Base-by-base conservation (phyloP, 1,284 basidiomycete genomes). In the Melampsora americana region DNA sequence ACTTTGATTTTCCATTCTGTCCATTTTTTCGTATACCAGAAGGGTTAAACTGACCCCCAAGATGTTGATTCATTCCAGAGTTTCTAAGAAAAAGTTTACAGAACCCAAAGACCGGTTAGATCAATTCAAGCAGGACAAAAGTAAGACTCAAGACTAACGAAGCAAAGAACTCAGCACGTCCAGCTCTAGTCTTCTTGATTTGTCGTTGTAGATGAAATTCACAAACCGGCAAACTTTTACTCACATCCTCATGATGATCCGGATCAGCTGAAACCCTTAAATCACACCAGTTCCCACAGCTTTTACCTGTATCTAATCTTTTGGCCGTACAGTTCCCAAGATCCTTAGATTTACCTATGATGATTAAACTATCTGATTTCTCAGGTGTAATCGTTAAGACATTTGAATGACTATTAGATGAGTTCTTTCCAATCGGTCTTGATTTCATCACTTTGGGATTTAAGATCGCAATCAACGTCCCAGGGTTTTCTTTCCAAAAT, bases 401-500 rank as follows among this genome's bases (percentile, higher is more conserved):
- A 79, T 95, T 93, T 56, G 87, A 87, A 16, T 87, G 86, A 3
- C 90, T 90, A 83, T 92, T 90, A 0, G 91, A 90, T n/a, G 83
- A 85, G 75, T 88, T 86, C 32, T 70, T 77, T 32, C 39, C 68
- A 28, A 74, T 53, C 65, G 78, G 50, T 48, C 46, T 89, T 16
- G 93, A 92, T 80, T 91, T 92, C 72, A 95, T 84, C 50, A 98
- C 87, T 77, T 87, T 88, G 0, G 95, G 94, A 81, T 95, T 97
- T 32, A 98, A 84, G 46, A 99, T 86, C 0, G 93, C 92, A 32
- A 99, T 85, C 2, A 98, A 91, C 64, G 92, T 90, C 0, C 95
- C 95, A 78, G 93, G 91, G 66, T 88, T 88, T 78, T 95, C 84
- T 81, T 92, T 92, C 76, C 90, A 89, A 83, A 92, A 88, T 78